Percentiles rank a stretch among this genome's conserved stretches.
These are phyloP conservation scores for Beauveria medogensis DNA, from an alignment of 2,329 filamentous ascomycete genomes.

Conservation along the genomic window DNA sequence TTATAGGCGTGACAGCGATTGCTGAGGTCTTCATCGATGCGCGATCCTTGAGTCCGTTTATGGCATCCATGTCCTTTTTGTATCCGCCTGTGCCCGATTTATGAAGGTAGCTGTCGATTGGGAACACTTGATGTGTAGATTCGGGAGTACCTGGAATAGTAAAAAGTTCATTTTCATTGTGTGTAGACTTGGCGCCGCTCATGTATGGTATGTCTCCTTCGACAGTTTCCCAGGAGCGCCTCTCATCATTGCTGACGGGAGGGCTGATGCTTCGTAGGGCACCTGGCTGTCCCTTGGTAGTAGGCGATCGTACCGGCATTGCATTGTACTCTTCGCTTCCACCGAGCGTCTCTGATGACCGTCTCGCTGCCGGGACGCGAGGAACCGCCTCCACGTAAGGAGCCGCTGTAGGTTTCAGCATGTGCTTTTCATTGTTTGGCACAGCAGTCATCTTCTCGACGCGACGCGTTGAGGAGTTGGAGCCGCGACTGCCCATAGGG, in stretches of 20 bases:
- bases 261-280: slow-evolving; percentile 5
- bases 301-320: slow-evolving; percentile 4
- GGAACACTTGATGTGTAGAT: slow-evolving; percentile 25
- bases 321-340: slow-evolving; percentile 11
- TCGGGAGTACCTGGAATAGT: slow-evolving; percentile 20
- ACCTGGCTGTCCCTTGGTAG: neutral
- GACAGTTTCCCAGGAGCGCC: slow-evolving; percentile 12
- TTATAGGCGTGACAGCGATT: neutral
- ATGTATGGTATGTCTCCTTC: slow-evolving; percentile 15
- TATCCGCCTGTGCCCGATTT: slow-evolving; percentile 13
- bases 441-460: slow-evolving; percentile 13
- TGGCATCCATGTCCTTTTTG: neutral
- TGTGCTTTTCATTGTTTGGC: slow-evolving; percentile 12
- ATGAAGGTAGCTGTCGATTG: slow-evolving; percentile 21
- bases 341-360: slow-evolving; percentile 22
- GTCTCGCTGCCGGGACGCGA: slow-evolving; percentile 16
- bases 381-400: slow-evolving; percentile 20
- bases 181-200: slow-evolving; percentile 19
- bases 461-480: slow-evolving; percentile 18
- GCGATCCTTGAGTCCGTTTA: neutral
- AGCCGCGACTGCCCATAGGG: slow-evolving; percentile 22
- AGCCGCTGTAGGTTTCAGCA: slow-evolving; percentile 15
- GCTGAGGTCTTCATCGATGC: neutral
- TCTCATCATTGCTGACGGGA: neutral
- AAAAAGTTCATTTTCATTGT: slow-evolving; percentile 17